phyloP scores from a whole-genome alignment of 2,329 filamentous ascomycete genomes.

The Pseudogymnoascus sp. region DNA sequence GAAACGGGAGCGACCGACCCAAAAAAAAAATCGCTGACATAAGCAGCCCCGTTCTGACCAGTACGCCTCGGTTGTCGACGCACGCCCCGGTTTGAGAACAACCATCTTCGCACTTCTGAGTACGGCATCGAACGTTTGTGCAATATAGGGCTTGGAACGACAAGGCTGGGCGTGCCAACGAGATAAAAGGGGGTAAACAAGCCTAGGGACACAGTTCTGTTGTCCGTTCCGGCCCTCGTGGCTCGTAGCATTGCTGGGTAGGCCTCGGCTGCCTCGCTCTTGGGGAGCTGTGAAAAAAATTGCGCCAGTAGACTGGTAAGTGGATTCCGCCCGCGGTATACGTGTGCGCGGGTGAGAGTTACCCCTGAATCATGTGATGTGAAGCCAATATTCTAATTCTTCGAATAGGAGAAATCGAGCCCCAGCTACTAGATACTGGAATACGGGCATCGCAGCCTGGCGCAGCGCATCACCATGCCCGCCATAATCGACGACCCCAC shows the following conservation, averaged over 20 bases:
- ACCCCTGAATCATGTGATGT: constrained; percentile 1
- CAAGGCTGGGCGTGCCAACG: not conserved
- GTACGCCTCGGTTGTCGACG: not conserved
- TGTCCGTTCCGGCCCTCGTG: not conserved
- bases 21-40: not conserved
- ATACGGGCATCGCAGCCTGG: not conserved
- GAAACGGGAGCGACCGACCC: not conserved
- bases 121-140: not conserved
- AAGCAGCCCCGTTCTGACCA: not conserved
- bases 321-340: not conserved
- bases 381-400: not conserved
- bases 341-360: not conserved
- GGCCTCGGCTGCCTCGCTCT: not conserved
- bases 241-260: not conserved
- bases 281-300: not conserved
- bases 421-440: not conserved
- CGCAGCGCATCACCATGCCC: constrained; percentile 37
- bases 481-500: constrained; percentile 55
- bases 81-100: not conserved
- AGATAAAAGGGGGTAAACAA: not conserved
- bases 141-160: not conserved
- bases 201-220: not conserved
- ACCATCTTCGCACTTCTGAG: constrained; percentile 3
- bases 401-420: not conserved
- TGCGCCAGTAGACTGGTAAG: not conserved